phyloP scores from a whole-genome alignment of 768 basidiomycete species.

The Plicaturopsis crispa region DNA sequence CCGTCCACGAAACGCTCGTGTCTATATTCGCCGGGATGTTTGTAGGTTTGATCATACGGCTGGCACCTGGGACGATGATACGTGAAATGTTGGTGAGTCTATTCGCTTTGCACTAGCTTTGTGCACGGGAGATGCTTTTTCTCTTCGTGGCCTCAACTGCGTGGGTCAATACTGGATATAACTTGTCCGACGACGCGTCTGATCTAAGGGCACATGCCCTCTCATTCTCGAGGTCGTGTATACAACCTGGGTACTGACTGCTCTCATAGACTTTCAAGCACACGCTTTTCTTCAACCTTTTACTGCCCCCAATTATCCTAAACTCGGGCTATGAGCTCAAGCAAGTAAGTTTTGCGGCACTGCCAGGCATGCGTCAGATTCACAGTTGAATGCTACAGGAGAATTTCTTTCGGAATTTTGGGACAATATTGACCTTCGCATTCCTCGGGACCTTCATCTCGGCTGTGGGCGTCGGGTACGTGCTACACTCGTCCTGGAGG shows the following conservation, averaged over 20 bases:
- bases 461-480: conserved; percentile 92
- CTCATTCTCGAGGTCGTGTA: no score
- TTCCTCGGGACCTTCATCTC: conserved; percentile 96
- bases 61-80: conserved; percentile 91
- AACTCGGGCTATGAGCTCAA: conserved; percentile 98
- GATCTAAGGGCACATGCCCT: no score
- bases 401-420: conserved; percentile 98
- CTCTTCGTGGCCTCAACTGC: background rate
- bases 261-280: conserved; percentile 81
- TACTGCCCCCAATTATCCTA: conserved; percentile 97
- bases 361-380: background rate
- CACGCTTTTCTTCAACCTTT: conserved; percentile 94
- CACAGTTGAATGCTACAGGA: conserved; percentile 43
- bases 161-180: background rate
- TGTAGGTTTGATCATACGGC: conserved; percentile 84
- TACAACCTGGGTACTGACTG: conserved; percentile 1
- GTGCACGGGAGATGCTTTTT: background rate
- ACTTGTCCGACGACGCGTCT: background rate
- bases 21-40: conserved; percentile 95
- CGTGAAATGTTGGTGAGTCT: conserved; percentile 90
- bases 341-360: conserved; percentile 49
- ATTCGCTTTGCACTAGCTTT: conserved; percentile 1
- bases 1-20: conserved; percentile 93
- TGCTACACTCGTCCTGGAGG: conserved; percentile 11
- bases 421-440: conserved; percentile 89